A percentile compares a stretch with the other conserved stretches of the same genome.
phyloP scores from a whole-genome alignment of 768 basidiomycete species.

The Boletus pseudopeckii region DNA sequence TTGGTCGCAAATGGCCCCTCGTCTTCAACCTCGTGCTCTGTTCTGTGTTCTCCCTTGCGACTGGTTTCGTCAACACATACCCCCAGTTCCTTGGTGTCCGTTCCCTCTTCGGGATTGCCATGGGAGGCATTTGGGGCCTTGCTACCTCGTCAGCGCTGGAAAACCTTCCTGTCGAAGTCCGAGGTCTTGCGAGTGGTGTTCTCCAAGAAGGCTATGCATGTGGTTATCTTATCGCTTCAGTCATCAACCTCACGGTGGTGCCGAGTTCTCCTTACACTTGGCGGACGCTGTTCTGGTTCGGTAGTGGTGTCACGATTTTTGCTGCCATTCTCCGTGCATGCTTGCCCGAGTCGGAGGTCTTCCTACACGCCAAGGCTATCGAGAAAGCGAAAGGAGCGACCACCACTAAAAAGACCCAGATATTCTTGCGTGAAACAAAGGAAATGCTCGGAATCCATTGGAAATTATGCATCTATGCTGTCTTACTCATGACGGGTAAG shows the following conservation, averaged over 20 bases:
- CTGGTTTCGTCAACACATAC: slow-evolving; percentile 78
- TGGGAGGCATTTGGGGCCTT: slow-evolving; percentile 90
- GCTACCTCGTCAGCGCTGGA: slow-evolving; percentile 81
- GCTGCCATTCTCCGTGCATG: slow-evolving; percentile 62
- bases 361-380: slow-evolving; percentile 59
- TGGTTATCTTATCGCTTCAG: slow-evolving; percentile 81
- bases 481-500: slow-evolving; percentile 70
- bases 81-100: slow-evolving; percentile 76
- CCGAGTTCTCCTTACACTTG: slow-evolving; percentile 42
- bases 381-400: slow-evolving; percentile 41
- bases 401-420: slow-evolving; percentile 51
- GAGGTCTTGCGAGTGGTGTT: slow-evolving; percentile 82
- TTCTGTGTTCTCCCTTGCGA: slow-evolving; percentile 69
- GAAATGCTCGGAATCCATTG: slow-evolving; percentile 81
- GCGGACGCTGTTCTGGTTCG: slow-evolving; percentile 82
- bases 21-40: slow-evolving; percentile 72
- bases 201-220: slow-evolving; percentile 88
- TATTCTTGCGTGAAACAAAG: slow-evolving; percentile 70
- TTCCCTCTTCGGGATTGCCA: slow-evolving; percentile 79
- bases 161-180: slow-evolving; percentile 80
- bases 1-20: slow-evolving; percentile 91
- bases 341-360: slow-evolving; percentile 77
- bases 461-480: slow-evolving; percentile 78
- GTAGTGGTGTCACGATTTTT: slow-evolving; percentile 62
- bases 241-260: slow-evolving; percentile 71